A percentile compares a stretch with the other conserved stretches of the same genome.
phyloP scores from a whole-genome alignment of 306 rosid species.

The Quercus variabilis region DNA sequence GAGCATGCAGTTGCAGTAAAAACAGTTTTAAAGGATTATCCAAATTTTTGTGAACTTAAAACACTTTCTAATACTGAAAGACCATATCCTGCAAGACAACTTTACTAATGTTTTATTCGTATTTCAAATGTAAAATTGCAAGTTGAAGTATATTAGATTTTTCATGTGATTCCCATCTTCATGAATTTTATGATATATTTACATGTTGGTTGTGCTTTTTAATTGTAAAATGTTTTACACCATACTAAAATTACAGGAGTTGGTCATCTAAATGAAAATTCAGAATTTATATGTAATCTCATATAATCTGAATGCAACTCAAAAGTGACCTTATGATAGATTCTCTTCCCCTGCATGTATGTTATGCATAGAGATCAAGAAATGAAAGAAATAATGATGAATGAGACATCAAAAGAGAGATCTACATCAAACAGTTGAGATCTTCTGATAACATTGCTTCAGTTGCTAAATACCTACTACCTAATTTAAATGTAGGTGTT shows the following conservation, averaged over 20 bases:
- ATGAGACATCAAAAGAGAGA: not conserved
- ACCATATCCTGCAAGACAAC: not conserved
- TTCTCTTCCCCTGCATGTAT: not conserved
- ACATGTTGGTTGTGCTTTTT: not conserved
- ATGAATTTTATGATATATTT: not conserved
- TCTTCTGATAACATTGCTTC: not conserved
- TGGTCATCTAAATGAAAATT: not conserved
- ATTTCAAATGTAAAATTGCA: not conserved
- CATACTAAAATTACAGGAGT: not conserved
- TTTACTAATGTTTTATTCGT: not conserved
- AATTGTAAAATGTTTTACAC: not conserved
- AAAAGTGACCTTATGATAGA: not conserved
- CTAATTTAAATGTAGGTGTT: not conserved
- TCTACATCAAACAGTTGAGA: not conserved
- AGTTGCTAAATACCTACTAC: not conserved
- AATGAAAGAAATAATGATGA: not conserved
- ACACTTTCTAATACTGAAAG: not conserved
- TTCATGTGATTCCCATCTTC: not conserved
- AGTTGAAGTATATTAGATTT: not conserved
- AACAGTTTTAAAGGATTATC: not conserved
- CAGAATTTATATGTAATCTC: not conserved
- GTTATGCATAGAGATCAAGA: not conserved
- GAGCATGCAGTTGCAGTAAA: not conserved
- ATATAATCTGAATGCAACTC: not conserved
- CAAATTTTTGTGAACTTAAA: not conserved